These are phyloP conservation scores for Populus davidiana DNA, from an alignment of 345 rosid species.

Conservation along the genomic window DNA sequence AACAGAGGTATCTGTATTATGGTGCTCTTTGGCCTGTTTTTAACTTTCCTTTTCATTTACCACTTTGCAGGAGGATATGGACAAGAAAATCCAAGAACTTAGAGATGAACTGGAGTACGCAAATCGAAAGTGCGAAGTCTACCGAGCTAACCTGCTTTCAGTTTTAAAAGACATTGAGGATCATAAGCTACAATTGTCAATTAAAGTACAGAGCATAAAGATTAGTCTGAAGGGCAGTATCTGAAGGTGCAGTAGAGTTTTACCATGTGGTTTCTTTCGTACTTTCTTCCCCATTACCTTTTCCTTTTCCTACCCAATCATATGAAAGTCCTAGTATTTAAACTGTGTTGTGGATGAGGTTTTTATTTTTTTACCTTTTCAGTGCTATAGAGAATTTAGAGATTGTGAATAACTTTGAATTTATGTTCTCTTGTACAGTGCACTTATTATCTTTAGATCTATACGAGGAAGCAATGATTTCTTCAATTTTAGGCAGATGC, in stretches of 20 bases:
- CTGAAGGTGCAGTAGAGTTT: slow-evolving; percentile 9
- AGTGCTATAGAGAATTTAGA: background rate
- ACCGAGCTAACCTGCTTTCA: slow-evolving; percentile 47
- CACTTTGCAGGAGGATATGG: slow-evolving; percentile 42
- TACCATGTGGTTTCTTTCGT: background rate
- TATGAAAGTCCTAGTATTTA: background rate
- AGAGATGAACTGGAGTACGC: slow-evolving; percentile 34
- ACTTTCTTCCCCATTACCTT: background rate
- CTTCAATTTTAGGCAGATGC: background rate
- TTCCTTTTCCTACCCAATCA: background rate
- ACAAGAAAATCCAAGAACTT: slow-evolving; percentile 39
- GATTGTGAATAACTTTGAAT: background rate
- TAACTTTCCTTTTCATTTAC: background rate
- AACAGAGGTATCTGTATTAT: background rate
- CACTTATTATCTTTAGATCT: background rate
- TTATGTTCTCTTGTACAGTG: background rate
- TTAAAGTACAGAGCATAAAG: slow-evolving; percentile 46
- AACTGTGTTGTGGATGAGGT: background rate
- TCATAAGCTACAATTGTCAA: slow-evolving; percentile 50
- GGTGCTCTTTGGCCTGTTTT: background rate
- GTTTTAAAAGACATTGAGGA: slow-evolving; percentile 50
- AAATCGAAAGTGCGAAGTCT: slow-evolving; percentile 45
- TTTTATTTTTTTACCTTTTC: background rate
- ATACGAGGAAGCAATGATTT: background rate
- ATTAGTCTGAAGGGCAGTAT: slow-evolving; percentile 45